Evolutionary conservation across 2,329 filamentous ascomycete species (phyloP), one percentile per base, ranked within the genome.

Genomic region (Septoria linicola): DNA sequence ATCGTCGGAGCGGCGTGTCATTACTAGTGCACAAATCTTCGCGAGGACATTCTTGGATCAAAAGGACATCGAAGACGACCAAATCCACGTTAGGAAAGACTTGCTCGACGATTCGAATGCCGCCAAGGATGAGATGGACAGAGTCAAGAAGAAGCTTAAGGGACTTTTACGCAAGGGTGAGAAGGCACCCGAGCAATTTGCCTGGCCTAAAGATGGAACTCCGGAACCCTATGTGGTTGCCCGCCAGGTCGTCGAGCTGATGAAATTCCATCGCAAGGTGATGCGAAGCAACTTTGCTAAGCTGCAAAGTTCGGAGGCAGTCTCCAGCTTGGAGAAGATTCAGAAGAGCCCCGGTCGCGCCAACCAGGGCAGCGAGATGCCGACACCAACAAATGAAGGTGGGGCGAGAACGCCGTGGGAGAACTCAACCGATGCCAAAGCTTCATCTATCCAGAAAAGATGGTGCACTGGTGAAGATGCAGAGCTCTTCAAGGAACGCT

Each of bases 61-160:
- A 65, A 89, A 95, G 68, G 88, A 96, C 48, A 77, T 96, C 13
- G 82, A 87, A 0, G 82, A 89, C 19, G 88, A 95, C 63, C 89
- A 89, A 59, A 95, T 99, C 57, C 87, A 84, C 27, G 85, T 97
- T 50, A 85, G 93, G 46, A 99, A 99, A 68, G 91, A 97, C 70
- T 79, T 99, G 5, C 76, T 99, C 2, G 93, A 99, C 68, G 93
- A 99, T 68, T 97, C 91, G 0, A 99, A 99, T 69, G 93, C 93
- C 3, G 93, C 93, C 51, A 99, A 99, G 70, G 93, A 99, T 68
- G 90, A 96, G 66, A 99, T 96, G 88, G 95, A 99, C 73, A 96
- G 96, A 72, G 93, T 99, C 49, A 99, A 99, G 79, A 99, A 99
- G 81, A 96, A 95, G 82, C 80, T 99, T 21, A 99, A 99, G 74